Evolutionary conservation across 352 stramenopile species (phyloP).

Genomic region (Phytophthora tubulina): DNA sequence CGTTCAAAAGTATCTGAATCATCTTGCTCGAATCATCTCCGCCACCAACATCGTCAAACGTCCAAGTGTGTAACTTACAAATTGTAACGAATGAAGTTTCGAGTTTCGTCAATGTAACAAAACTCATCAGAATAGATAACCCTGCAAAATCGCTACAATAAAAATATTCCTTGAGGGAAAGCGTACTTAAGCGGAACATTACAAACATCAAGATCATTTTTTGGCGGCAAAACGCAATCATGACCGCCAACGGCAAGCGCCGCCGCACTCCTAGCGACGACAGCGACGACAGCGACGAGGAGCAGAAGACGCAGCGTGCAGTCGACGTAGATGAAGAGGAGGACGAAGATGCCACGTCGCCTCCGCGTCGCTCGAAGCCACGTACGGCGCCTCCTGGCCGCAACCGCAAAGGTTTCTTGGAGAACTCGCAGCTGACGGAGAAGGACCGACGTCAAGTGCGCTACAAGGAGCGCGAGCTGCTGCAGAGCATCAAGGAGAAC

Average conservation of each 20-base stretch:
- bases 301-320: constrained; percentile 25
- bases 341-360: not conserved
- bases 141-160: not conserved
- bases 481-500: constrained; percentile 80
- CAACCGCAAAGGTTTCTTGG: constrained; percentile 58
- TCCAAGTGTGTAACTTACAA: too few species aligned
- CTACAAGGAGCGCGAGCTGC: constrained; percentile 80
- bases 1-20: constrained; percentile 54
- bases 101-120: too few species aligned
- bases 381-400: constrained; percentile 22
- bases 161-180: too few species aligned
- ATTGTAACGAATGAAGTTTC: too few species aligned
- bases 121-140: not conserved
- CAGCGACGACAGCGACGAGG: constrained; percentile 41
- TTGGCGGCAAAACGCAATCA: constrained; percentile 26
- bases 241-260: constrained; percentile 30
- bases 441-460: constrained; percentile 78
- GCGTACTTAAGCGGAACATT: not conserved
- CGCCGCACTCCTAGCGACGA: constrained; percentile 17
- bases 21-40: constrained; percentile 44
- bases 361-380: not conserved
- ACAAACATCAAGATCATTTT: constrained; percentile 3
- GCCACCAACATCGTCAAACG: not conserved
- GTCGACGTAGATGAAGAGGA: constrained; percentile 7
- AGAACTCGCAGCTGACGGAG: constrained; percentile 74